phyloP scores from a whole-genome alignment of 257 asterid genomes.

The Euphrasia confusa region DNA sequence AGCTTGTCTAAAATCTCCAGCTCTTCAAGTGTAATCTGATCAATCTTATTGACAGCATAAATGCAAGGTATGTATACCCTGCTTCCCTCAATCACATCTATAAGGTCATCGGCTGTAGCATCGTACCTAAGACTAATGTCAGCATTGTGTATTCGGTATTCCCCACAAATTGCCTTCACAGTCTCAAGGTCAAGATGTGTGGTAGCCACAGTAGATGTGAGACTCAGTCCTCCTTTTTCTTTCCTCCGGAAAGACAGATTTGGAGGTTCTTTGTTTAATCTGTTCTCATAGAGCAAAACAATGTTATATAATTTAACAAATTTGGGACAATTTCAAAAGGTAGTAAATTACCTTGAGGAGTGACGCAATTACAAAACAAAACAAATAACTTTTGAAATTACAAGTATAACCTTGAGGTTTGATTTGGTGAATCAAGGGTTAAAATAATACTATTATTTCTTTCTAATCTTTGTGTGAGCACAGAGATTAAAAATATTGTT shows the following conservation, averaged over 20 bases:
- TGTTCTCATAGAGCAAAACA: constrained; percentile 24
- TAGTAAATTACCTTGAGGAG: too few relatives aligned
- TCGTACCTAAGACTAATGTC: constrained; percentile 80
- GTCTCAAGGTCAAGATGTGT: constrained; percentile 92
- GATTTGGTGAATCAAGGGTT: not conserved
- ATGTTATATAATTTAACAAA: not conserved
- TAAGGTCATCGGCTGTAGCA: constrained; percentile 98
- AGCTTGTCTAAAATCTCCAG: constrained; percentile 94
- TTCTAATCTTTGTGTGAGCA: too few relatives aligned
- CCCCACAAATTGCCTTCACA: constrained; percentile 95
- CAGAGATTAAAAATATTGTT: too few relatives aligned
- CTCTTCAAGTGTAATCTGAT: constrained; percentile 96
- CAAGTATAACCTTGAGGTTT: not conserved
- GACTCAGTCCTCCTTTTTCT: constrained; percentile 95
- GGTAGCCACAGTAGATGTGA: constrained; percentile 73
- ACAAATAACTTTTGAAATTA: not conserved
- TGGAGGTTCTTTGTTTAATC: constrained; percentile 98
- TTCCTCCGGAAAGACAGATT: constrained; percentile 83
- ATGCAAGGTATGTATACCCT: constrained; percentile 94
- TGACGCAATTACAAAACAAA: not conserved
- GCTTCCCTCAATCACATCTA: constrained; percentile 96
- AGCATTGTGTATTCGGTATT: constrained; percentile 92
- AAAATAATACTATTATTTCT: too few relatives aligned
- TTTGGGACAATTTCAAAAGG: not conserved
- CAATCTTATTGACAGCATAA: constrained; percentile 88